Evolutionary conservation across 345 rosid genomes (phyloP), one percentile per base, ranked within the genome.

Genomic region (Isatis tinctoria): DNA sequence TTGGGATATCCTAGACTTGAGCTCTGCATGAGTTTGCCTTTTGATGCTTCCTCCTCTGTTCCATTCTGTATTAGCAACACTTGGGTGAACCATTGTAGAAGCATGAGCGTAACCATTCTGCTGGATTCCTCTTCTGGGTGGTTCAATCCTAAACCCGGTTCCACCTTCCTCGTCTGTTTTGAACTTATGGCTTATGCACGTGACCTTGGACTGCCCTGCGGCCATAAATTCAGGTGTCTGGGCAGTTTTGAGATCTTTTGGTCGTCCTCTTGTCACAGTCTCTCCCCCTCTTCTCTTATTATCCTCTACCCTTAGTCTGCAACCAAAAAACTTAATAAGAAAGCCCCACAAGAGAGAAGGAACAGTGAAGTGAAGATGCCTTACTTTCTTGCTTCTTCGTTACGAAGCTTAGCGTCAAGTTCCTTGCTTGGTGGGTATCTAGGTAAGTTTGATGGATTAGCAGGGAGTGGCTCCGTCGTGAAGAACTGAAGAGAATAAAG

Each of bases 391-490:
- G 84, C 88, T 86, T 83, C 92, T 62, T 74, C 86, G 18, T 86
- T 70, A 3, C 87, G 89, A 33, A 79, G 70, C 74, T 85, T 91
- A 78, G 86, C 85, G 52, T 89, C 95, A 6, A 89, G 83, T 69
- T 91, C 95, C 74, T 89, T 91, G 88, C 91, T 87, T 28, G 97
- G 95, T 53, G 87, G 85, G 73, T 86, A 86, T 69, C 83, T 87
- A 20, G 95, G 97, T 61, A 91, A 60, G 64, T 33, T 78, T 65
- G 89, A 79, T 77, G 90, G 88, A 76, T 85, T 82, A 82, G 86
- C 84, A 36, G 92, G 87, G 20, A 83, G 75, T 65, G 97, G 97
- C 60, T 85, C 83, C 3, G 81, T 81, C 10, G 74, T 78, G 74
- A 91, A 89, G 75, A 91, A 86, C 92, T 91, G 77, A 37, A 72